phyloP scores from a whole-genome alignment of 495 filamentous ascomycete species.

The Aspergillus incahuasiensis region DNA sequence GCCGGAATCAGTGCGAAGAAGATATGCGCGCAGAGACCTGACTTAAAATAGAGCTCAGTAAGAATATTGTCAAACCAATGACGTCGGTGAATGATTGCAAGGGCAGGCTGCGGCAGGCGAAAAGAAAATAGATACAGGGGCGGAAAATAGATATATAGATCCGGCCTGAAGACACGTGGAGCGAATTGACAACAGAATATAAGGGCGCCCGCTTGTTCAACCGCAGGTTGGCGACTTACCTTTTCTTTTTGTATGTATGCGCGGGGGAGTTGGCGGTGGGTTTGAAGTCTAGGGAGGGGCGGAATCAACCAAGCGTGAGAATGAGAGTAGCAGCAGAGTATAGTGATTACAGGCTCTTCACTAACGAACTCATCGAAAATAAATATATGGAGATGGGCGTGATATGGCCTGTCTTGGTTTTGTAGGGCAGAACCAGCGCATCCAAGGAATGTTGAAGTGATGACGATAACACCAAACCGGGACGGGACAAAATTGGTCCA shows the following conservation, averaged over 20 bases:
- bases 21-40: neutral
- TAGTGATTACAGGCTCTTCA: constrained; percentile 16
- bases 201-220: neutral
- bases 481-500: constrained; percentile 14
- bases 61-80: neutral
- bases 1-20: neutral
- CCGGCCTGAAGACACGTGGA: constrained; percentile 1
- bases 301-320: constrained; percentile 9
- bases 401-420: neutral
- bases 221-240: neutral
- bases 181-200: neutral
- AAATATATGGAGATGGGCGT: constrained; percentile 1
- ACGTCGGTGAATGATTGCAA: neutral
- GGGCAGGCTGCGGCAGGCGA: neutral
- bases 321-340: constrained; percentile 6
- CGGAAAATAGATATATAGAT: constrained; percentile 2
- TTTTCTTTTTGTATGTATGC: neutral
- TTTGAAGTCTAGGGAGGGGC: neutral
- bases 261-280: constrained; percentile 5
- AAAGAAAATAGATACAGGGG: neutral
- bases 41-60: neutral
- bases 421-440: constrained; percentile 3
- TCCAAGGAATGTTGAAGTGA: constrained; percentile 11
- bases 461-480: constrained; percentile 11
- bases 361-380: constrained; percentile 24